Evolutionary conservation across 2,329 filamentous ascomycete species (phyloP).

Genomic region (Colletotrichum sansevieriae): DNA sequence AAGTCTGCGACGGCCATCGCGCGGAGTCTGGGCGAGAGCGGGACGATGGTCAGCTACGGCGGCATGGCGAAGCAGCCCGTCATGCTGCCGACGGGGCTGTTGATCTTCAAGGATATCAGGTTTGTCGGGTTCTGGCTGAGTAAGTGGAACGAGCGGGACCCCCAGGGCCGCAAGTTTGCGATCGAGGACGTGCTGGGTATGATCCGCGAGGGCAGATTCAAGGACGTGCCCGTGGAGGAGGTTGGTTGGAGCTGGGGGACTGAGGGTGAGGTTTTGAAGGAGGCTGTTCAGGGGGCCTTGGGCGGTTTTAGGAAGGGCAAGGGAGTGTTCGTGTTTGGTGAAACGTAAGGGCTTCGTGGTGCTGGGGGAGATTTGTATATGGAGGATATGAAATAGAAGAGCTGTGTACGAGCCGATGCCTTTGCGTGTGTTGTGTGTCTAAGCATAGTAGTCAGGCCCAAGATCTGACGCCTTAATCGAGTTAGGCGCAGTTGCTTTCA

Average conservation of each 20-base stretch:
- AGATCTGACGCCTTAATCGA: too few species aligned
- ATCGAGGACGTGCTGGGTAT: constrained; percentile 87
- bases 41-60: constrained; percentile 91
- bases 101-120: constrained; percentile 93
- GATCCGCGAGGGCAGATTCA: constrained; percentile 81
- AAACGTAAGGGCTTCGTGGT: constrained; percentile 57
- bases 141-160: constrained; percentile 84
- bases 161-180: constrained; percentile 80
- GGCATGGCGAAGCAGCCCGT: constrained; percentile 94
- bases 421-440: too few species aligned
- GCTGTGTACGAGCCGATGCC: too few species aligned
- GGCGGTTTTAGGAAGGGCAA: constrained; percentile 89
- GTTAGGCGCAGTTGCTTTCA: too few species aligned
- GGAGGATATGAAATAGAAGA: constrained; percentile 19
- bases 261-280: constrained; percentile 74
- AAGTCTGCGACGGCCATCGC: constrained; percentile 84
- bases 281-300: constrained; percentile 85
- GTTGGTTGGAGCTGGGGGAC: constrained; percentile 88
- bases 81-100: constrained; percentile 80
- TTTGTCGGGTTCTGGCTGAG: constrained; percentile 97
- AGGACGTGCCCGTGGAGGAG: constrained; percentile 85
- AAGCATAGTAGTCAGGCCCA: too few species aligned
- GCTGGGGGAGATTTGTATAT: not conserved
- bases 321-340: constrained; percentile 85
- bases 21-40: constrained; percentile 76